Evolutionary conservation across 148 eudicot species (phyloP).

Genomic region (Euryodendron excelsum): DNA sequence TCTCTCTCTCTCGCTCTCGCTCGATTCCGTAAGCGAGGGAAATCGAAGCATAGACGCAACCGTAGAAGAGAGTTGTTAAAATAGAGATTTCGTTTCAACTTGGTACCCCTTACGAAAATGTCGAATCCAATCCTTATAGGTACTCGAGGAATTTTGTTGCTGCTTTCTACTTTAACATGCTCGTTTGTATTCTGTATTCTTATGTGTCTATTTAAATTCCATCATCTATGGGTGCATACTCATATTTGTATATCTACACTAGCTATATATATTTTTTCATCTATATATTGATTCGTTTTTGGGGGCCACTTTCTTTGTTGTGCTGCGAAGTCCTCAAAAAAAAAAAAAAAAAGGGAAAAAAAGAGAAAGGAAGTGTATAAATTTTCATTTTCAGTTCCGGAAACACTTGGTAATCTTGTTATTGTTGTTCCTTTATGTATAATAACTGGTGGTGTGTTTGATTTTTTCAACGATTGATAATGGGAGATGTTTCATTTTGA

Average conservation of each 20-base stretch:
- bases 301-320: too few relatives aligned
- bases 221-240: too few relatives aligned
- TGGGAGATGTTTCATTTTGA: neutral
- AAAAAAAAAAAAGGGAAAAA: too few relatives aligned
- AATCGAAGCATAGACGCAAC: neutral
- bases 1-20: neutral
- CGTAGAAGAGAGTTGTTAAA: neutral
- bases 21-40: neutral
- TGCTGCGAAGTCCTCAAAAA: too few relatives aligned
- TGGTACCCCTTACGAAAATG: neutral
- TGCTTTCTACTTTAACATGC: neutral
- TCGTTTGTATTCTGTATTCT: too few relatives aligned
- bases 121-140: neutral
- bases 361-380: too few relatives aligned
- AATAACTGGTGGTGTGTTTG: neutral
- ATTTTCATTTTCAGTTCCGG: neutral
- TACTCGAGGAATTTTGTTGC: neutral
- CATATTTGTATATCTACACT: too few relatives aligned
- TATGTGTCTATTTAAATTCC: too few relatives aligned
- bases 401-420: neutral
- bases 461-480: neutral
- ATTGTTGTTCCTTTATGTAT: neutral
- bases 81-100: neutral
- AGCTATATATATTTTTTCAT: too few relatives aligned
- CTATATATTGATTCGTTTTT: too few relatives aligned